Evolutionary conservation across 495 filamentous ascomycete genomes (phyloP).

Genomic region (Cercophora scortea): DNA sequence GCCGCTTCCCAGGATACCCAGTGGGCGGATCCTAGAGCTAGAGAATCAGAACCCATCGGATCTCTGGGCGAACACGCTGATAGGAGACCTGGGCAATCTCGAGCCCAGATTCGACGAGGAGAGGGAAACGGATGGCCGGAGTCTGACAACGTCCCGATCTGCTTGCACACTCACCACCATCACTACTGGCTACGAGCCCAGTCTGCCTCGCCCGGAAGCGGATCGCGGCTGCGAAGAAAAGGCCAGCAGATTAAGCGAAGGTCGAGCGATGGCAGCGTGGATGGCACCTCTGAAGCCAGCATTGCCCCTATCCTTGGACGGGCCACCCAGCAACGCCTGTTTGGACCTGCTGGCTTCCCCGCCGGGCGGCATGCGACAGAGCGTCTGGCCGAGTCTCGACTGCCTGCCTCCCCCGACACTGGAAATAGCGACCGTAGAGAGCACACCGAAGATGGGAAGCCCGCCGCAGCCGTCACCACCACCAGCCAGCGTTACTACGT

Average conservation of each 20-base stretch:
- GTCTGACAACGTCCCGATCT: conserved; percentile 17
- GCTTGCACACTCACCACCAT: conserved; percentile 48
- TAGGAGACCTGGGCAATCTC: conserved; percentile 10
- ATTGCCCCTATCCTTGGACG: conserved; percentile 9
- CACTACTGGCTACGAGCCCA: conserved; percentile 44
- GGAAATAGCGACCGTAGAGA: conserved; percentile 1
- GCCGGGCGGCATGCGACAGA: conserved; percentile 21
- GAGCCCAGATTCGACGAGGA: conserved; percentile 3
- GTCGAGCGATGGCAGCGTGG: conserved; percentile 1
- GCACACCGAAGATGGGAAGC: background rate
- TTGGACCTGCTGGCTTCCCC: conserved; percentile 23
- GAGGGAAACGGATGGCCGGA: background rate
- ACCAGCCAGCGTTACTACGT: conserved; percentile 23
- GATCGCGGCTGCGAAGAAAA: conserved; percentile 12
- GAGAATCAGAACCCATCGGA: conserved; percentile 10
- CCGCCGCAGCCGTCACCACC: conserved; percentile 3
- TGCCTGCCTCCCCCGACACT: conserved; percentile 14
- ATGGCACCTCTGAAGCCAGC: background rate
- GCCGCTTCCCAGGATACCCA: conserved; percentile 1
- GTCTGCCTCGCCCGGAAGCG: conserved; percentile 3
- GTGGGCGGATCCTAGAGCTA: conserved; percentile 8
- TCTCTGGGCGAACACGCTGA: conserved; percentile 11
- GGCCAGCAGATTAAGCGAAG: conserved; percentile 4
- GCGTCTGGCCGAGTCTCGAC: conserved; percentile 25
- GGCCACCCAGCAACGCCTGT: conserved; percentile 11